Evolutionary conservation across 805 yeast species (phyloP).

Genomic region (Ogataea allantospora): DNA sequence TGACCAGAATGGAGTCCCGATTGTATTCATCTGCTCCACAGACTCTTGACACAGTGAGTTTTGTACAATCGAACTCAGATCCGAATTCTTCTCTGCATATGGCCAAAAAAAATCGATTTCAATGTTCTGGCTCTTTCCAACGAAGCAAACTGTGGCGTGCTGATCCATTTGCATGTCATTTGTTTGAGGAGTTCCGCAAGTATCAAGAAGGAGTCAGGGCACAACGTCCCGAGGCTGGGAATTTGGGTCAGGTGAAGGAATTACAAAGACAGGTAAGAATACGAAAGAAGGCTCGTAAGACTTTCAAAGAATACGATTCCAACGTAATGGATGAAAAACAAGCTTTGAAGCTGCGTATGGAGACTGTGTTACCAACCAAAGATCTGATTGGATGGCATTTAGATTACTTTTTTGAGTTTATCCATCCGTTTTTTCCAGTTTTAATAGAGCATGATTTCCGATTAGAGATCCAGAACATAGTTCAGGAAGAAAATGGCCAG

Average conservation of each 20-base stretch:
- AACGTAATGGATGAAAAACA: conserved; percentile 4
- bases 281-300: conserved; percentile 6
- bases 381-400: conserved; percentile 38
- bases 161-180: conserved; percentile 18
- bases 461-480: conserved; percentile 33
- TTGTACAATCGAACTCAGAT: conserved; percentile 10
- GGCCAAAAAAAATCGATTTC: conserved; percentile 21
- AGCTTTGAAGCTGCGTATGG: conserved; percentile 11
- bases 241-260: background rate
- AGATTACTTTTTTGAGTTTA: conserved; percentile 36
- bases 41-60: conserved; percentile 10
- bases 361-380: conserved; percentile 28
- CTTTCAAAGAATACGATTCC: background rate
- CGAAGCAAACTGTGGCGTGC: conserved; percentile 14
- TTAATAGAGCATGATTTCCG: conserved; percentile 42
- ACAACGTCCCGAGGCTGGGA: background rate
- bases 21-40: conserved; percentile 2
- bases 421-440: conserved; percentile 49
- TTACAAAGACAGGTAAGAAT: conserved; percentile 7
- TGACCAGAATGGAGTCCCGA: conserved; percentile 10
- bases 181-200: conserved; percentile 13
- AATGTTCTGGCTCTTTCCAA: conserved; percentile 20
- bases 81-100: conserved; percentile 13
- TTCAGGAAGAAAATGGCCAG: conserved; percentile 18
- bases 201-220: background rate